phyloP scores from a whole-genome alignment of 139 green algal genomes.

The Zygnema cylindricum region DNA sequence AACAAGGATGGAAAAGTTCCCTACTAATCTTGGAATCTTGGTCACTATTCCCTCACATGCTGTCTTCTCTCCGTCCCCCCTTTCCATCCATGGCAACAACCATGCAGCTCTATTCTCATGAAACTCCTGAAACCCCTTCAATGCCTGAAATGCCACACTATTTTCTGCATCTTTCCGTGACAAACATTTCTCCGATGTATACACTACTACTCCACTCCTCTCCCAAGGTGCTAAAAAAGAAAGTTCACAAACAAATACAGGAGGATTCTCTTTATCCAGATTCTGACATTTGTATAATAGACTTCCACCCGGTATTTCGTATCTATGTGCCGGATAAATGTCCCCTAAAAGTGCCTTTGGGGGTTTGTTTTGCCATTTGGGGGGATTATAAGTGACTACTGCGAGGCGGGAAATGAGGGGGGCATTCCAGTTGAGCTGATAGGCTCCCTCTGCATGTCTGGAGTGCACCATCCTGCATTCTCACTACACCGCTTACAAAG shows the following conservation, averaged over 20 bases:
- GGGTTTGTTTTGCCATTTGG: neutral
- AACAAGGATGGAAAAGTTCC: neutral
- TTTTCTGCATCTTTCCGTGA: conserved; percentile 11
- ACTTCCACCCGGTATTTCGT: too few species aligned
- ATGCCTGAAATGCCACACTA: neutral
- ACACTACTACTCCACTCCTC: neutral
- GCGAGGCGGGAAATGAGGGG: neutral
- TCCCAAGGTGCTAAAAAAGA: too few species aligned
- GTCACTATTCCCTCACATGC: neutral
- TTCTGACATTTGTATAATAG: too few species aligned
- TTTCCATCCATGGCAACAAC: neutral
- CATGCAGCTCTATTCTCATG: neutral
- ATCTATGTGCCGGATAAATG: too few species aligned
- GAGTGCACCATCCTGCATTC: neutral
- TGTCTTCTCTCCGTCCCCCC: neutral
- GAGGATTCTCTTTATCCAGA: too few species aligned
- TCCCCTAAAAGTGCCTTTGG: conserved; percentile 20
- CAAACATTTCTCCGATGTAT: neutral
- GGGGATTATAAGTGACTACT: neutral
- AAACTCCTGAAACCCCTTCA: neutral
- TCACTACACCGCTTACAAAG: too few species aligned
- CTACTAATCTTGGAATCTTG: too few species aligned
- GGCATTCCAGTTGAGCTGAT: conserved; percentile 27
- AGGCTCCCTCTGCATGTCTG: neutral
- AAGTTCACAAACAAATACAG: too few species aligned